Evolutionary conservation across 176 grass and related monocot species (phyloP), one percentile per base, ranked within the genome.

Genomic region (Oryza meridionalis): DNA sequence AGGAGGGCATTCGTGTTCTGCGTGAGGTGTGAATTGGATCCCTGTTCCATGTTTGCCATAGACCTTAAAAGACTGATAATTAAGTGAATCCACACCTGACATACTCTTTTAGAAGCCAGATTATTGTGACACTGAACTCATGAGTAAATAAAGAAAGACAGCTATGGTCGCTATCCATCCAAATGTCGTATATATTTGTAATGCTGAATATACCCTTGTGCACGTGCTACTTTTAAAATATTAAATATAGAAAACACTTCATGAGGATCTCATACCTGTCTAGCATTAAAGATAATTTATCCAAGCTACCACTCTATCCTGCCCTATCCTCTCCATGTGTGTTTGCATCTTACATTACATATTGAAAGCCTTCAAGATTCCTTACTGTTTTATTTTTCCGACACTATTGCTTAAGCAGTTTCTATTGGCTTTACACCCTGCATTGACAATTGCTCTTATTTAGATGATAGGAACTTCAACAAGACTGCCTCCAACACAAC

Each of bases 401-500:
- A 19, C 42, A 80, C 10, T 32, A 0, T 89, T 89, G 51, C 63
- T 59, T 80, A 84, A 69, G 5, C 15, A 73, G 9, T 81, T 38
- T 80, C 25, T 86, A 77, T 73, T 76, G 64, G 59, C 59, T 85
- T 84, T 70, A 78, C 72, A 81, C 46, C 68, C 68, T 64, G 32
- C 21, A 84, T 83, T 90, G 42, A 81, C 75, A 73, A 78, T 90
- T 77, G 72, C 46, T 47, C 46, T 68, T 86, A 74, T 87, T 86
- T 83, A 98, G 96, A 94, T 96, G 89, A 84, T 91, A 80, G 88
- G 77, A 47, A 99, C 87, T 77, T 93, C 96, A 64, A 99, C 84
- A 75, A 93, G 93, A 80, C 87, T 99, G 90, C 96, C 96, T 90
- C 91, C 96, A 90, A 85, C 88, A 44, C 96, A 99, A 82, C 89